Evolutionary conservation across 805 yeast genomes (phyloP).

Genomic region (Lipomyces yamanashiensis): DNA sequence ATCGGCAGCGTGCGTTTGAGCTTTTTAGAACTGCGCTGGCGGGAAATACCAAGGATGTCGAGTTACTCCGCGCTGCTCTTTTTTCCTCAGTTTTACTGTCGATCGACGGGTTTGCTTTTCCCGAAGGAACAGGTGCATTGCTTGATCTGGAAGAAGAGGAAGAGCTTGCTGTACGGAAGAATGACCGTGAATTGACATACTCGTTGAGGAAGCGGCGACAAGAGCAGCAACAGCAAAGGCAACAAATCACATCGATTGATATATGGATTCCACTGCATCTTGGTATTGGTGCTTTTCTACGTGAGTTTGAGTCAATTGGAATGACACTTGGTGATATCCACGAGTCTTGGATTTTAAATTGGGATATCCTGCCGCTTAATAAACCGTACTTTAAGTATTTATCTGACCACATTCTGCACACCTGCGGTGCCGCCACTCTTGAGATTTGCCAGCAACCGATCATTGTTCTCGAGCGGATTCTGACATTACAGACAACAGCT

Average conservation of each 20-base stretch:
- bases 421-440: background rate
- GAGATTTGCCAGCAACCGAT: slow-evolving; percentile 8
- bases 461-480: slow-evolving; percentile 16
- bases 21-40: slow-evolving; percentile 12
- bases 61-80: slow-evolving; percentile 21
- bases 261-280: slow-evolving; percentile 23
- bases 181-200: background rate
- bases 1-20: slow-evolving; percentile 20
- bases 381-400: slow-evolving; percentile 13
- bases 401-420: background rate
- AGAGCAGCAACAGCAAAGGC: background rate
- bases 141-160: slow-evolving; percentile 10
- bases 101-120: slow-evolving; percentile 24
- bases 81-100: slow-evolving; percentile 22
- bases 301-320: background rate
- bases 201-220: background rate
- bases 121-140: slow-evolving; percentile 11
- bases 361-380: slow-evolving; percentile 18
- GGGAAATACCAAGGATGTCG: slow-evolving; percentile 5
- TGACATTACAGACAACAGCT: slow-evolving; percentile 11
- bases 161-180: background rate
- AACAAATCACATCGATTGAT: slow-evolving; percentile 21
- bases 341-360: slow-evolving; percentile 15
- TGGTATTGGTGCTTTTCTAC: slow-evolving; percentile 16
- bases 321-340: slow-evolving; percentile 1